Percentiles rank a stretch among this genome's conserved stretches.
Evolutionary conservation across 352 stramenopile genomes (phyloP).

Genomic region (Bremia lactucae): DNA sequence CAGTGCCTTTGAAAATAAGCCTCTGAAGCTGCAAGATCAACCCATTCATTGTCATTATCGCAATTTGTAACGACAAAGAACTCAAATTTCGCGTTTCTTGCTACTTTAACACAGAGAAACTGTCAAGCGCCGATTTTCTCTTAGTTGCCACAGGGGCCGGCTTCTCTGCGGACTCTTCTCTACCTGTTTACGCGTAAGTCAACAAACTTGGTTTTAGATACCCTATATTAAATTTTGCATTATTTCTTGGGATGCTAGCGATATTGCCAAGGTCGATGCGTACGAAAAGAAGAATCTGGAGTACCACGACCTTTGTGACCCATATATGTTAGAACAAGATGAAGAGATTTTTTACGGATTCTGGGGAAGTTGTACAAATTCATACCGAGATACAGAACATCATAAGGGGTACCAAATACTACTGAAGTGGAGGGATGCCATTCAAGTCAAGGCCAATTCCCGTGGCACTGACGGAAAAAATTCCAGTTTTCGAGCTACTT

Average conservation of each 20-base stretch:
- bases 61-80: neutral
- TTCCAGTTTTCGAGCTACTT: conserved; percentile 23
- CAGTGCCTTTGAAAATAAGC: neutral
- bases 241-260: conserved; percentile 16
- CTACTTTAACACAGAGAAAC: conserved; percentile 30
- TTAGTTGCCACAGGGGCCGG: conserved; percentile 82
- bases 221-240: conserved; percentile 1
- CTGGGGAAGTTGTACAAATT: conserved; percentile 84
- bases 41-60: neutral
- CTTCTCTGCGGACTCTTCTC: conserved; percentile 84
- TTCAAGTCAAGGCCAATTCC: conserved; percentile 12
- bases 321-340: conserved; percentile 73
- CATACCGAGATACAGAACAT: conserved; percentile 68
- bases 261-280: conserved; percentile 75
- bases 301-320: conserved; percentile 86
- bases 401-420: conserved; percentile 73
- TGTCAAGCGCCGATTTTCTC: conserved; percentile 73
- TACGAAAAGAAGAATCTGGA: conserved; percentile 74
- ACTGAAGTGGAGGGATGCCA: conserved; percentile 34
- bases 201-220: neutral
- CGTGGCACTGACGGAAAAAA: conserved; percentile 10
- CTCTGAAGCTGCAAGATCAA: neutral
- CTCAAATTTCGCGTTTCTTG: neutral
- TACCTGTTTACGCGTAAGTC: conserved; percentile 83
- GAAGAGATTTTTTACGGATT: conserved; percentile 86